A percentile compares a stretch with the other conserved stretches of the same genome.
These are phyloP conservation scores for Mycena belliarum DNA, from an alignment of 768 basidiomycete species.

Conservation along the genomic window DNA sequence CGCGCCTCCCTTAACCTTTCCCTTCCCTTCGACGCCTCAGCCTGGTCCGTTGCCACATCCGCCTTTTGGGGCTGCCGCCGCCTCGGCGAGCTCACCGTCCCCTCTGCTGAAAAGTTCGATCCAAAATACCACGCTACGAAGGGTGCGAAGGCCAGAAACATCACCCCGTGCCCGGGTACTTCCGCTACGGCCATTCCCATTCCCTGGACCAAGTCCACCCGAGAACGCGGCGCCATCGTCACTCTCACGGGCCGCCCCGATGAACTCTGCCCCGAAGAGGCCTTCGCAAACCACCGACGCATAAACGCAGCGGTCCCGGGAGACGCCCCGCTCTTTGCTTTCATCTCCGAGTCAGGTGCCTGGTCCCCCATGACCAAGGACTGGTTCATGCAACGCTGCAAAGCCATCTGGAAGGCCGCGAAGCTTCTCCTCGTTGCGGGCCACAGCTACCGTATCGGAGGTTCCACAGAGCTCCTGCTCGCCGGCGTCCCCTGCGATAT, in stretches of 20 bases:
- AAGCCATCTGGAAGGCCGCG: neutral
- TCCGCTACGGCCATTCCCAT: neutral
- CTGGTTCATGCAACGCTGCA: neutral
- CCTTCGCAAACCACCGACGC: neutral
- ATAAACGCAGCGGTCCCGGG: neutral
- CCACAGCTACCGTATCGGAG: neutral
- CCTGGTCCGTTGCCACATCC: conserved; percentile 34
- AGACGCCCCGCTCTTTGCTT: neutral
- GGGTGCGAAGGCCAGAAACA: neutral
- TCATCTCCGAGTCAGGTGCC: neutral
- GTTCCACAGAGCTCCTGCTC: neutral
- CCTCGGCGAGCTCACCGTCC: neutral
- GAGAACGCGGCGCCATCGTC: neutral
- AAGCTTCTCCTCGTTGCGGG: neutral
- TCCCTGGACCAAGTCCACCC: neutral
- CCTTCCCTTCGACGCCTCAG: conserved; percentile 31
- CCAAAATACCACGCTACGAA: neutral
- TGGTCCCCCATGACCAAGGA: neutral
- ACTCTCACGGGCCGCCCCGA: neutral
- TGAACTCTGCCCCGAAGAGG: neutral
- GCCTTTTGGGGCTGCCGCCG: conserved; percentile 38
- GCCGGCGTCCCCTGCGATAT: neutral
- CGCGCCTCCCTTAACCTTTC: conserved; percentile 21
- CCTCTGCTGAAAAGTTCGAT: neutral
- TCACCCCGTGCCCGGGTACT: neutral